These are phyloP conservation scores for Penicillium salamii DNA, from an alignment of 495 filamentous ascomycete species.

Conservation along the genomic window DNA sequence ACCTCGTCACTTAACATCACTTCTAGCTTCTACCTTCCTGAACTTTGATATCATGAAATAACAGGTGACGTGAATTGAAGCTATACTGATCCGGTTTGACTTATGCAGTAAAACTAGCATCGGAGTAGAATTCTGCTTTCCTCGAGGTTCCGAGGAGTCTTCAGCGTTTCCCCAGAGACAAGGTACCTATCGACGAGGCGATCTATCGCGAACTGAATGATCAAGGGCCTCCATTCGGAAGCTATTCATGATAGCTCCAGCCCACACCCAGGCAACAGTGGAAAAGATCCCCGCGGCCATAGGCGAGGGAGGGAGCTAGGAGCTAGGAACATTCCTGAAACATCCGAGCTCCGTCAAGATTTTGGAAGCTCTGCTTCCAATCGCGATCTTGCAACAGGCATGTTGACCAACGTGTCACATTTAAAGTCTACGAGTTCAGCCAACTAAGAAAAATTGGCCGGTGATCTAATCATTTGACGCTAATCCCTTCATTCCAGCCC, in stretches of 20 bases:
- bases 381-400: slow-evolving; percentile 1
- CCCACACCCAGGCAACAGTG: not conserved
- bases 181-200: not conserved
- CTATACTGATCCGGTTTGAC: not conserved
- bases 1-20: not conserved
- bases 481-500: slow-evolving; percentile 19
- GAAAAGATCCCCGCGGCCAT: slow-evolving; percentile 4
- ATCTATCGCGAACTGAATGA: slow-evolving; percentile 1
- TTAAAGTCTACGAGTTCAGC: not conserved
- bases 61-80: not conserved
- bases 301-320: slow-evolving; percentile 8
- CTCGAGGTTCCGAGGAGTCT: not conserved
- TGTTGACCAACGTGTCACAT: slow-evolving; percentile 4
- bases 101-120: not conserved
- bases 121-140: not conserved
- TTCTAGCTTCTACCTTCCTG: not conserved
- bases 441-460: not conserved
- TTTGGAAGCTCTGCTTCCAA: slow-evolving; percentile 3
- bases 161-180: slow-evolving; percentile 9
- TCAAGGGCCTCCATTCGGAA: slow-evolving; percentile 6
- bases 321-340: slow-evolving; percentile 7
- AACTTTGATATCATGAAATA: not conserved
- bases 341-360: slow-evolving; percentile 1
- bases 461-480: slow-evolving; percentile 14
- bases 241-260: not conserved